phyloP scores from a whole-genome alignment of 192 early-diverging fungal genomes.

The Neocallimastix lanati region DNA sequence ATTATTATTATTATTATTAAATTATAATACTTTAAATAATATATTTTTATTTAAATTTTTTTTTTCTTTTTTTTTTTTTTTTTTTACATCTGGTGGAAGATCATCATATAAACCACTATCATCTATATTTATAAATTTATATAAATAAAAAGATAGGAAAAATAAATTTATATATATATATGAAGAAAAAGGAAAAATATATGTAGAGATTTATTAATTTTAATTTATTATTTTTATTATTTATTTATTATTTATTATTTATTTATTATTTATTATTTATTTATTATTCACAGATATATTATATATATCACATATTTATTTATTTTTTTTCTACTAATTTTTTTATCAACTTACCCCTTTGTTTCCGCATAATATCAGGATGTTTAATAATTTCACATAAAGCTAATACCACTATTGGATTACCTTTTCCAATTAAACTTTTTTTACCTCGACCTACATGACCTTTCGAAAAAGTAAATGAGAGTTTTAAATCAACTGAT shows the following conservation, averaged over 20 bases:
- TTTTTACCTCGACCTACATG: neutral
- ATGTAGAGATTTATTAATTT: no score
- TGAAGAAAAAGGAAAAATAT: no score
- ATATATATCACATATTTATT: no score
- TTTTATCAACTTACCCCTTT: no score
- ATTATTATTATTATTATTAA: no score
- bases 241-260: neutral
- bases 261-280: neutral
- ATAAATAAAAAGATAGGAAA: neutral
- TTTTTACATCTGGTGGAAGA: neutral
- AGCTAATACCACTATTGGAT: neutral
- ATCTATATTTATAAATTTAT: neutral
- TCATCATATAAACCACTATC: neutral
- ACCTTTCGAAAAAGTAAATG: neutral
- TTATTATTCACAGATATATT: no score
- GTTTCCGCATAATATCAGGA: neutral
- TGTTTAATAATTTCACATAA: neutral
- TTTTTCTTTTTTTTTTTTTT: no score
- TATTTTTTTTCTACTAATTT: no score
- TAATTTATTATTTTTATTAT: neutral
- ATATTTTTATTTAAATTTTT: no score
- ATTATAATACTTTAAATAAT: no score
- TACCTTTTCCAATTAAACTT: neutral
- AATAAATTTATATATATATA: neutral
- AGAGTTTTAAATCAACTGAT: neutral